Base-by-base conservation (phyloP, 2,329 filamentous ascomycete genomes). In the Arthrobotrys iridis region DNA sequence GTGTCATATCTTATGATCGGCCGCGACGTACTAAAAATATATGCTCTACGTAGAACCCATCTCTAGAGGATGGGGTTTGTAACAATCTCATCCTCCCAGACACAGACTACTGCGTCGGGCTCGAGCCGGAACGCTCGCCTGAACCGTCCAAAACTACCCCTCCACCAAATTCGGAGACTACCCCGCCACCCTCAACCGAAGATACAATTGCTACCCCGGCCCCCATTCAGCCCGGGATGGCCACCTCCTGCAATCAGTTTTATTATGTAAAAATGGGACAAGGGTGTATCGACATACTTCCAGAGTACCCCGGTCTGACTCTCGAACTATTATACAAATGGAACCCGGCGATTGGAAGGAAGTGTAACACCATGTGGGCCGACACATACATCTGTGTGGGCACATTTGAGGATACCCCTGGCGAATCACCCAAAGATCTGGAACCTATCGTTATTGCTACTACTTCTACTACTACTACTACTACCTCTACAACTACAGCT, bases 271-370 rank as follows among this genome's bases (percentile, higher is more conserved):
- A 20, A 35, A 2, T 2, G 4, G 57, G 55, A 20, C 58, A 72
- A 50, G 48, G 37, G 11, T 72, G 67, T 18, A 1, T 33, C 2
- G 67, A 64, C 13, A 64, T 72, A n/a, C 13, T 72, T 6, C 45
- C 67, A 7, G 35, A 46, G 20, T 72, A 64, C 26, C 35, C 58
- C 4, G 46, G 26, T 7, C 18, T 52, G 6, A 58, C 57, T 11
- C 15, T 59, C 8, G 67, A 63, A 24, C 18, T 57, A 24, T 18
- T 72, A 8, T 57, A 24, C 18, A 6, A 58, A 64, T 72, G 58
- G 67, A 72, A 72, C 35, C 67, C 67, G 13, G 45, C 67, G 4
- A 58, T 72, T 15, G 67, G 67, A 11, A 58, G 40, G 8, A 20
- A 1, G 4, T 72, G 67, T 28, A 58, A 5, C 2, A 57, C 3